Evolutionary conservation across 208 protist species (phyloP).

Genomic region (Crithidia sp.): DNA sequence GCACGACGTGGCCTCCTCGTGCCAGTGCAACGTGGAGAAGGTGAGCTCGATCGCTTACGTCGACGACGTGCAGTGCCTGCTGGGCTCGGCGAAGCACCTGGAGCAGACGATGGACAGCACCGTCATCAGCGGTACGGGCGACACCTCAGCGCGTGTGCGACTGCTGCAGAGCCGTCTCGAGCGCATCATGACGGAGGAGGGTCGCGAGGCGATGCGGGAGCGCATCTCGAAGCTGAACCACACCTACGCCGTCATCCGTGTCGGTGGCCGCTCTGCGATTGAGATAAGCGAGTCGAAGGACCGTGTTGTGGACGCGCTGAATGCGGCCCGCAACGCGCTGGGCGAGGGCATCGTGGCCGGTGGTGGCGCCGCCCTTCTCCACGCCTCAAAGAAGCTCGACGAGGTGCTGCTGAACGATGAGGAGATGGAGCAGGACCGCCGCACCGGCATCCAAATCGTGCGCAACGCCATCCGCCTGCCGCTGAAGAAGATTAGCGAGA

Average conservation of each 20-base stretch:
- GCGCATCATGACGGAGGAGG: conserved; percentile 95
- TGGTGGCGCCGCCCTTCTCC: conserved; percentile 97
- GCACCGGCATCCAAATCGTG: conserved; percentile 88
- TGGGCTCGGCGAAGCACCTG: conserved; percentile 61
- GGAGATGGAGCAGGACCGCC: conserved; percentile 82
- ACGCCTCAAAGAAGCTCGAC: conserved; percentile 94
- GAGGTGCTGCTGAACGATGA: conserved; percentile 87
- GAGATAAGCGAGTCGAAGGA: conserved; percentile 99
- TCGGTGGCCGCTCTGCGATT: conserved; percentile 98
- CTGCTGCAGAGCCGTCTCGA: conserved; percentile 92
- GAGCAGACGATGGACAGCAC: conserved; percentile 98
- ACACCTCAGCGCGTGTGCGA: conserved; percentile 90
- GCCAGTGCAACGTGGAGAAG: conserved; percentile 92
- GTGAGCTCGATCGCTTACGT: conserved; percentile 77
- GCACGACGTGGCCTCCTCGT: conserved; percentile 99
- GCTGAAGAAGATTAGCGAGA: conserved; percentile 96
- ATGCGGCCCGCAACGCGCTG: conserved; percentile 98
- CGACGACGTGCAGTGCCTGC: conserved; percentile 61
- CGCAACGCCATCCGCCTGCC: conserved; percentile 89
- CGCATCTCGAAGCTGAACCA: conserved; percentile 87
- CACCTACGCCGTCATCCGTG: conserved; percentile 95
- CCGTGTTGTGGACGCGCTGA: conserved; percentile 98
- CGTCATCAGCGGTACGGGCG: conserved; percentile 87
- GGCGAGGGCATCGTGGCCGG: conserved; percentile 99
- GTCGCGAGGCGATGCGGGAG: conserved; percentile 96